phyloP scores from a whole-genome alignment of 306 rosid genomes.

The Arachis stenosperma region DNA sequence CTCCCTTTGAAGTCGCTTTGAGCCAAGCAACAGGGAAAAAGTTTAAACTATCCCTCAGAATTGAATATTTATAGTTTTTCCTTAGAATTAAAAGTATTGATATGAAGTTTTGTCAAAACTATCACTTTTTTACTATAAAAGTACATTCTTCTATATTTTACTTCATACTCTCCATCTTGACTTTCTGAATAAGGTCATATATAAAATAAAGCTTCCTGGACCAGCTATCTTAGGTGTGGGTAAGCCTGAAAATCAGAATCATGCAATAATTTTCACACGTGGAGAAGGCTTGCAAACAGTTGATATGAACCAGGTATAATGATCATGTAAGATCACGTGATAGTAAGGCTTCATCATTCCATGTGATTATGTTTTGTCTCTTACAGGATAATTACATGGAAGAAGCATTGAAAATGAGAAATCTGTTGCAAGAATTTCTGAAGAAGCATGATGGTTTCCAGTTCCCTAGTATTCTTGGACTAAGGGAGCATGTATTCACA shows the following conservation, averaged over 20 bases:
- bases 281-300: conserved; percentile 99
- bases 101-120: conserved; percentile 4
- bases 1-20: background rate
- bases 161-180: background rate
- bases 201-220: conserved; percentile 96
- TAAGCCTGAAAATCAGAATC: conserved; percentile 99
- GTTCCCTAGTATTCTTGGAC: conserved; percentile 89
- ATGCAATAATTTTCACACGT: conserved; percentile 93
- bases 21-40: background rate
- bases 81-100: conserved; percentile 19
- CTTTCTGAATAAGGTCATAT: conserved; percentile 64
- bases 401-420: conserved; percentile 98
- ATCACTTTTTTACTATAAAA: background rate
- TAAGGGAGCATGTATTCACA: conserved; percentile 97
- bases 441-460: conserved; percentile 91
- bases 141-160: background rate
- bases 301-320: conserved; percentile 93
- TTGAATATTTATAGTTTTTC: background rate
- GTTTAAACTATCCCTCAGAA: background rate
- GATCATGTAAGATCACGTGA: conserved; percentile 9
- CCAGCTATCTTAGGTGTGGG: conserved; percentile 98
- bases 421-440: conserved; percentile 91
- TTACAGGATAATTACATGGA: conserved; percentile 96
- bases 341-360: conserved; percentile 19
- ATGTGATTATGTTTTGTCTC: conserved; percentile 26